A percentile compares a stretch with the other conserved stretches of the same genome.
Evolutionary conservation across 2,329 filamentous ascomycete species (phyloP).

Genomic region (Emergomyces pasteurianus): DNA sequence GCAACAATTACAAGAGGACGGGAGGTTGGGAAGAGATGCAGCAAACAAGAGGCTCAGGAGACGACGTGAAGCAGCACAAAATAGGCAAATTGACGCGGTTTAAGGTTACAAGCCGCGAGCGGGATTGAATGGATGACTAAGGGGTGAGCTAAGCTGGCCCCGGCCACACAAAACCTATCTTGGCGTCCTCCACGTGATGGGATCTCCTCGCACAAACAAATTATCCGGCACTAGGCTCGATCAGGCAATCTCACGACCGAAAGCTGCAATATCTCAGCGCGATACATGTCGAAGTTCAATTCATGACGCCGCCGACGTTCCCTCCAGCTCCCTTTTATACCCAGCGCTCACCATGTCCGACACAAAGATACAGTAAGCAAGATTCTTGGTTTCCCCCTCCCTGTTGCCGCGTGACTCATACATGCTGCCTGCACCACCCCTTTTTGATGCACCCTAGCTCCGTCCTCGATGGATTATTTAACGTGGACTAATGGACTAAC

Average conservation of each 20-base stretch:
- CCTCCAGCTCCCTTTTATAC: conserved; percentile 17
- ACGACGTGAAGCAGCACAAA: conserved; percentile 3
- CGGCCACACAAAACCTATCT: background rate
- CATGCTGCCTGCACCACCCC: conserved; percentile 8
- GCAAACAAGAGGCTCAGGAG: conserved; percentile 1
- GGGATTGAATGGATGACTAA: background rate
- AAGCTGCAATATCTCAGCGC: background rate
- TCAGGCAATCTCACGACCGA: background rate
- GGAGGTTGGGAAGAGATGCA: conserved; percentile 5
- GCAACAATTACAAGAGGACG: conserved; percentile 7
- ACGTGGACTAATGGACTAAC: conserved; percentile 5
- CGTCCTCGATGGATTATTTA: background rate
- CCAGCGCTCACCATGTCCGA: conserved; percentile 42
- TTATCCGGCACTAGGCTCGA: conserved; percentile 3
- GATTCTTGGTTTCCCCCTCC: conserved; percentile 1
- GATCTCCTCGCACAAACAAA: conserved; percentile 7
- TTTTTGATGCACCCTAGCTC: conserved; percentile 7
- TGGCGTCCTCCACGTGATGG: conserved; percentile 13
- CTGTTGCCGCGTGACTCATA: conserved; percentile 12
- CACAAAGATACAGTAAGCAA: conserved; percentile 59
- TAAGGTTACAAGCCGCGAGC: background rate
- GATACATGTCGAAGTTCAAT: background rate
- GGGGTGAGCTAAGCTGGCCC: conserved; percentile 4
- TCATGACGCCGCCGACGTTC: conserved; percentile 1
- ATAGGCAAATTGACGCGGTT: background rate